Conservation (phyloP, 2,329 filamentous ascomycete genomes). For the Endocalyx cinctus region DNA sequence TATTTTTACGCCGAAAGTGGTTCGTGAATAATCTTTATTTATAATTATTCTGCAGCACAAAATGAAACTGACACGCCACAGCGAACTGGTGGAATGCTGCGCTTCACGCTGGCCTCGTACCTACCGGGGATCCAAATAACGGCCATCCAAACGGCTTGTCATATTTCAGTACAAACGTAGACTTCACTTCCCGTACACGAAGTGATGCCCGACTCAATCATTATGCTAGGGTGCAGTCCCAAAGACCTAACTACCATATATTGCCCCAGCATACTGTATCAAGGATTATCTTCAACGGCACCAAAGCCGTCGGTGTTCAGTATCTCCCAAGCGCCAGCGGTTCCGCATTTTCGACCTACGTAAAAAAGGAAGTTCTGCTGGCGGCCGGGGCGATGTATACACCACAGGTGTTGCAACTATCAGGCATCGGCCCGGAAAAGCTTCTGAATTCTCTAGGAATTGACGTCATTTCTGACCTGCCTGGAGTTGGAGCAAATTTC, state of each 20-base stretch:
- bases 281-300: constrained; percentile 49
- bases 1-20: constrained; percentile 27
- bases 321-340: constrained; percentile 39
- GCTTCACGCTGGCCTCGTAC: constrained; percentile 15
- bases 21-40: constrained; percentile 2
- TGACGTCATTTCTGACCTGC: constrained; percentile 36
- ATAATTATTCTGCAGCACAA: too few relatives aligned
- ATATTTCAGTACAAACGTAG: constrained; percentile 24
- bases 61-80: neutral
- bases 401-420: constrained; percentile 43
- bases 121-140: constrained; percentile 17
- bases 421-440: constrained; percentile 39
- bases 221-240: constrained; percentile 22
- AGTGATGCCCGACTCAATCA: constrained; percentile 24
- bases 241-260: constrained; percentile 55
- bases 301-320: constrained; percentile 54
- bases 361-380: constrained; percentile 38
- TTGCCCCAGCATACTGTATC: constrained; percentile 53
- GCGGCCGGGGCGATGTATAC: constrained; percentile 36
- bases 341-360: constrained; percentile 37
- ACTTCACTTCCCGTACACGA: constrained; percentile 25
- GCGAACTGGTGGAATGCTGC: constrained; percentile 24
- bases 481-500: constrained; percentile 45
- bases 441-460: constrained; percentile 35
- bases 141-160: constrained; percentile 22